Base-by-base conservation (phyloP, 192 early-diverging fungal species). In the Geosiphon pyriformis region DNA sequence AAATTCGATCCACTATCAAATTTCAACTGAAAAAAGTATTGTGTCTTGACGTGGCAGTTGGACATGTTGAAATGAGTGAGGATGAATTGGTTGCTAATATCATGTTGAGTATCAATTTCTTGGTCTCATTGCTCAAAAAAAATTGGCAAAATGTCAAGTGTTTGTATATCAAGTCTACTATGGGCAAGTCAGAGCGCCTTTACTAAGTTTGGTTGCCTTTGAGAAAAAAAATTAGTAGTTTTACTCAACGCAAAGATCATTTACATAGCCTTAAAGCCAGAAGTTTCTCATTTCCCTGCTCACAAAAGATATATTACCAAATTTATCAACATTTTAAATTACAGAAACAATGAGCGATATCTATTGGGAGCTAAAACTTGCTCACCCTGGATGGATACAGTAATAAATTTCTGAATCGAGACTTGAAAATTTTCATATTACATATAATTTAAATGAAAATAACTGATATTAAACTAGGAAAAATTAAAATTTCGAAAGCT, bases 1-100 rank as follows among this genome's bases (percentile, higher is more conserved):
- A 98, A 78, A 84, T 95, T 82, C 92, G 92, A 79, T 88, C 90
- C 70, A 98, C 94, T 77, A 94, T 98, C 88, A 98, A 95, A 90
- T 98, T 98, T 90, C 95, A 98, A 83, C 82, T 98, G 65, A 98
- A 98, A 87, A 98, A 98, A 89, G 95, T 95, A 25, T 88, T 98
- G 63, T 98, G 95, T 85, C 83, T 98, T 55, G 94, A 91, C 83
- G 93, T 95, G 55, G 95, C 95, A 71, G 89, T 98, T 63, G 95
- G 94, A 65, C 89, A 98, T 87, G 87, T 95, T 72, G 75, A 84
- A 29, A 95, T 95, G 94, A 87, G 83, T 68, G 94, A 98, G 76
- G 95, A 98, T 83, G 82, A 98, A 83, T 82, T 95, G 54, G 78
- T 95, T 74, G 84, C 87, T 78, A 98, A 98, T 90, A 94, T 90